Evolutionary conservation across 768 basidiomycete genomes (phyloP).

Genomic region (Suillus paluster): DNA sequence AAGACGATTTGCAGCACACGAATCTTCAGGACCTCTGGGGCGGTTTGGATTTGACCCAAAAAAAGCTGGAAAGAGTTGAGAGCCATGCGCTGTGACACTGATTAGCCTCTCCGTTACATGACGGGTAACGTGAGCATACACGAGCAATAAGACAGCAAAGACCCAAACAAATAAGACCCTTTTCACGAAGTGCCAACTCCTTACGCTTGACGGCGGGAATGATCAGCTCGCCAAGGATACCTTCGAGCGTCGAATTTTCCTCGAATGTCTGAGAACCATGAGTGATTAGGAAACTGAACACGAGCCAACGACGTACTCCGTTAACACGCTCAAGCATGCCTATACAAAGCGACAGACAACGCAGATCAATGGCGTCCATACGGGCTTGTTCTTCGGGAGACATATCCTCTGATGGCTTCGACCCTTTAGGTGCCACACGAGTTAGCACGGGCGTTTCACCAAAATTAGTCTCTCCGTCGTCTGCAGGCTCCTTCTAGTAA

Average conservation of each 20-base stretch:
- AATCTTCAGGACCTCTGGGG: slow-evolving; percentile 67
- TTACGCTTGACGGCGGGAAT: slow-evolving; percentile 90
- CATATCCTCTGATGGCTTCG: slow-evolving; percentile 46
- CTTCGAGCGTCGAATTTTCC: slow-evolving; percentile 73
- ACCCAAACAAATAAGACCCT: slow-evolving; percentile 71
- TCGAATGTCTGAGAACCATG: slow-evolving; percentile 48
- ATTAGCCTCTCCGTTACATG: neutral
- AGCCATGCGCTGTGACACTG: slow-evolving; percentile 30
- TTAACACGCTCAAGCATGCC: slow-evolving; percentile 88
- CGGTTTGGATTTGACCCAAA: slow-evolving; percentile 68
- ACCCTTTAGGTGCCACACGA: slow-evolving; percentile 22
- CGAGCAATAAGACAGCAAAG: slow-evolving; percentile 78
- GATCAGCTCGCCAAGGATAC: slow-evolving; percentile 78
- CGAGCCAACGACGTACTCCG: slow-evolving; percentile 53
- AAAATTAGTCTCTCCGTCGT: slow-evolving; percentile 40
- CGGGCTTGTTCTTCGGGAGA: slow-evolving; percentile 62
- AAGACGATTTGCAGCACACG: slow-evolving; percentile 81
- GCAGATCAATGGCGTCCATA: slow-evolving; percentile 68
- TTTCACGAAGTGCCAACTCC: slow-evolving; percentile 68
- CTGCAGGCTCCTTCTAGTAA: slow-evolving; percentile 27
- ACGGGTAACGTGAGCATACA: slow-evolving; percentile 13
- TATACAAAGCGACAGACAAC: slow-evolving; percentile 77
- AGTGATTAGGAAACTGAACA: neutral
- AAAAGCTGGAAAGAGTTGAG: slow-evolving; percentile 78
- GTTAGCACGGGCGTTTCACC: slow-evolving; percentile 33